A percentile compares a stretch with the other conserved stretches of the same genome.
Conservation (phyloP, 305 asterid species). For the Fraxinus floribunda region DNA sequence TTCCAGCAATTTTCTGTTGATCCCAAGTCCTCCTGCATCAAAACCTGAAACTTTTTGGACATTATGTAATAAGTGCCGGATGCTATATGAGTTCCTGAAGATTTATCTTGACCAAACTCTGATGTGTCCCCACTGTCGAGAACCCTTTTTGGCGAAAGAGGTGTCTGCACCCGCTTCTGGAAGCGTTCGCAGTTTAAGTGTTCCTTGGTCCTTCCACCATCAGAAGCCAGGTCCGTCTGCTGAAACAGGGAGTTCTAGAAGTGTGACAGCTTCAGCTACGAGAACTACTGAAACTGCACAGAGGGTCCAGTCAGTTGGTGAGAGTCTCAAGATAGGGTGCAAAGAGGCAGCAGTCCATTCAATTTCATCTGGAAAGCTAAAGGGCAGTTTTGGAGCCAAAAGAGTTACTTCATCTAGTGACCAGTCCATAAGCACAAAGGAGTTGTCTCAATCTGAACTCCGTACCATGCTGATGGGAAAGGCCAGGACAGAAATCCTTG, state of each 20-base stretch:
- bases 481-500: slow-evolving; percentile 48
- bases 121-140: slow-evolving; percentile 33
- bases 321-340: slow-evolving; percentile 24
- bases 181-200: not conserved
- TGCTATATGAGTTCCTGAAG: slow-evolving; percentile 27
- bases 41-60: slow-evolving; percentile 44
- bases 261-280: not conserved
- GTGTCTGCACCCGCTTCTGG: slow-evolving; percentile 32
- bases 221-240: slow-evolving; percentile 25
- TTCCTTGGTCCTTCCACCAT: slow-evolving; percentile 3
- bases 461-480: slow-evolving; percentile 38
- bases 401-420: slow-evolving; percentile 17
- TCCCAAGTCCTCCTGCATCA: slow-evolving; percentile 18
- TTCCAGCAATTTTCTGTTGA: not conserved
- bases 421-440: slow-evolving; percentile 18
- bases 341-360: slow-evolving; percentile 8
- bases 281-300: slow-evolving; percentile 20
- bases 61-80: slow-evolving; percentile 33
- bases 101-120: slow-evolving; percentile 31
- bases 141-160: slow-evolving; percentile 38
- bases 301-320: slow-evolving; percentile 8
- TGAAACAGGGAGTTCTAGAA: slow-evolving; percentile 17
- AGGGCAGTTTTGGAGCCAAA: slow-evolving; percentile 17
- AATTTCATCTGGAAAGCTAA: slow-evolving; percentile 15
- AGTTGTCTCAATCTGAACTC: slow-evolving; percentile 16